These are phyloP conservation scores for Takashimella koratensis DNA, from an alignment of 1,284 basidiomycete genomes.

Conservation along the genomic window DNA sequence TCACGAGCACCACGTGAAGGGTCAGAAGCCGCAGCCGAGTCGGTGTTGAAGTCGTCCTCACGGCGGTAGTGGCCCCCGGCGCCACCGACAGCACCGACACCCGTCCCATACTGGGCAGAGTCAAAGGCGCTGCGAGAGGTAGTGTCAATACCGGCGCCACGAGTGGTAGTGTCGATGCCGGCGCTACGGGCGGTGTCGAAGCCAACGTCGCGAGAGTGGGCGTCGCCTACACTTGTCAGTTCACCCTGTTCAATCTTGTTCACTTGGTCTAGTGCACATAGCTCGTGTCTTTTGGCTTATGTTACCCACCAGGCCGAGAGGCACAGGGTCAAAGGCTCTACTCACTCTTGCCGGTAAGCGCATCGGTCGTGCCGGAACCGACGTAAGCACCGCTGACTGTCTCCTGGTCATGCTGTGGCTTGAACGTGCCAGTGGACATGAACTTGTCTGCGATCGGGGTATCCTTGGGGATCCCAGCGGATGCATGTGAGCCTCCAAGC, in stretches of 20 bases:
- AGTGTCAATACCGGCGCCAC: too few relatives aligned
- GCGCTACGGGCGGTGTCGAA: conserved; percentile 19
- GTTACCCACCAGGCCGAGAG: too few relatives aligned
- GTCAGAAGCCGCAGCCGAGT: background rate
- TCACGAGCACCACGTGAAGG: too few relatives aligned
- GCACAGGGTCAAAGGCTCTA: too few relatives aligned
- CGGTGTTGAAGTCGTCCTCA: background rate
- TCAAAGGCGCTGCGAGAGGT: background rate
- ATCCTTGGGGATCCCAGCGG: conserved; percentile 21
- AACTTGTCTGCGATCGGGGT: conserved; percentile 35
- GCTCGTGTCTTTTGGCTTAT: too few relatives aligned
- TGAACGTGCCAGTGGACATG: conserved; percentile 4
- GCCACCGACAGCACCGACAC: conserved; percentile 17
- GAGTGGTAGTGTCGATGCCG: too few relatives aligned
- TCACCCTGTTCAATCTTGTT: too few relatives aligned
- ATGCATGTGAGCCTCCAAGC: conserved; percentile 32
- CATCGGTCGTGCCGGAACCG: conserved; percentile 27
- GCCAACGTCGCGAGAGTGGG: conserved; percentile 20
- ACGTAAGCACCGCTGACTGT: conserved; percentile 31
- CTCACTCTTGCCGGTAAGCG: conserved; percentile 36
- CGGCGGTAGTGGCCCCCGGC: conserved; percentile 19
- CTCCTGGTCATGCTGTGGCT: conserved; percentile 4
- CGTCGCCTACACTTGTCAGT: too few relatives aligned
- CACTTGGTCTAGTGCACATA: too few relatives aligned
- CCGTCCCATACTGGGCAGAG: conserved; percentile 9